Conservation (phyloP, 129 eudicot genomes). For the Silybum marianum region DNA sequence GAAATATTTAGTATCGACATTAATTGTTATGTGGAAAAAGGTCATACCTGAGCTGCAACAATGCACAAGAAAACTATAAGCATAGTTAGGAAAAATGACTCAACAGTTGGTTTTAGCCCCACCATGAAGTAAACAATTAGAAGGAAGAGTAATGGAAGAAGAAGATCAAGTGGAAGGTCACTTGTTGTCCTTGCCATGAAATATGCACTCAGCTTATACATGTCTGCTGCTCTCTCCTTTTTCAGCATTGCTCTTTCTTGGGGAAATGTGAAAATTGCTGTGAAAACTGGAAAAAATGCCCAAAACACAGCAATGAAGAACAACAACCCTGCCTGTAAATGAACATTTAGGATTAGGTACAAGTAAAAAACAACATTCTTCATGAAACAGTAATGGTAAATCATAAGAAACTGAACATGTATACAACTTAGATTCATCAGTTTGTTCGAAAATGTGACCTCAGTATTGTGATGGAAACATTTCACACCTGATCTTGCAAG, state of each 20-base stretch:
- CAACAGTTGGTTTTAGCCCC: constrained; percentile 56
- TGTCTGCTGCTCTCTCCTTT: constrained; percentile 88
- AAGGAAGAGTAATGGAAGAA: constrained; percentile 73
- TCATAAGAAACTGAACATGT: neutral
- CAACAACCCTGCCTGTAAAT: constrained; percentile 78
- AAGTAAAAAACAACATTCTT: neutral
- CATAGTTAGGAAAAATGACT: constrained; percentile 69
- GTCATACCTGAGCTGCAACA: constrained; percentile 85
- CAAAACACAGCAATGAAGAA: constrained; percentile 91
- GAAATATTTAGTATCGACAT: neutral
- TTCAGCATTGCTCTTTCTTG: constrained; percentile 93
- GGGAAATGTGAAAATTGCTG: constrained; percentile 93
- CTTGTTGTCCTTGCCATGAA: constrained; percentile 85
- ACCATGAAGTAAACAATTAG: constrained; percentile 88
- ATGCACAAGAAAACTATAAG: constrained; percentile 80
- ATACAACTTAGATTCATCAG: no score
- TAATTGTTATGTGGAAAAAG: neutral
- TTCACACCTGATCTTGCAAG: constrained; percentile 71
- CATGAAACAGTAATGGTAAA: no score
- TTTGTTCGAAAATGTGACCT: no score
- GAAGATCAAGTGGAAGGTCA: constrained; percentile 86
- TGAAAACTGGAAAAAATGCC: constrained; percentile 95
- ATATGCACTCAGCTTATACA: constrained; percentile 91
- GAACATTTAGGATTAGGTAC: neutral
- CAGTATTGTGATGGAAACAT: neutral